phyloP scores from a whole-genome alignment of 2,329 filamentous ascomycete genomes.

The Ilyonectria robusta region DNA sequence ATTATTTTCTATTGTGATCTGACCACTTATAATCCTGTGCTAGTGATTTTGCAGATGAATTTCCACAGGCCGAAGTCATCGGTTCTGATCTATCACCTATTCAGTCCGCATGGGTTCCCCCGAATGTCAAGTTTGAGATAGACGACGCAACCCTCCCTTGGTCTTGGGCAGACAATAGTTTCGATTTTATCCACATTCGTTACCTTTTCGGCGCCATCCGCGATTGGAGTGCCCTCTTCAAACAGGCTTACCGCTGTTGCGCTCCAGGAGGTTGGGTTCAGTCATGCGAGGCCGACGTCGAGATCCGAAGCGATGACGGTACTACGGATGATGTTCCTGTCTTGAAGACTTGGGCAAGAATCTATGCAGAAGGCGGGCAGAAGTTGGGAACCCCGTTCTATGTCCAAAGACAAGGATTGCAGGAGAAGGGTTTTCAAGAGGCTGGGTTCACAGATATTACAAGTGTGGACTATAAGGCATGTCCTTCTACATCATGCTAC shows the following conservation, averaged over 20 bases:
- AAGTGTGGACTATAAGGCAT: constrained; percentile 39
- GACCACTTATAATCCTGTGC: background rate
- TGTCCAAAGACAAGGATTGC: constrained; percentile 15
- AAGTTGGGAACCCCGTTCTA: constrained; percentile 28
- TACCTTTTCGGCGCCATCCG: constrained; percentile 40
- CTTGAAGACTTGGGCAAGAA: constrained; percentile 19
- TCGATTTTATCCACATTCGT: constrained; percentile 39
- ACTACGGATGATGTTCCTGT: constrained; percentile 27
- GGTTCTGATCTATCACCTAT: constrained; percentile 42
- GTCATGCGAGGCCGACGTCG: constrained; percentile 35
- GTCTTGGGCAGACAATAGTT: constrained; percentile 34
- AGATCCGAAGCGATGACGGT: constrained; percentile 32
- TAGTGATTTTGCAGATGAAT: constrained; percentile 41
- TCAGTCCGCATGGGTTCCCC: constrained; percentile 39
- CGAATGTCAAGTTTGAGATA: constrained; percentile 40
- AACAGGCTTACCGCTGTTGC: constrained; percentile 40
- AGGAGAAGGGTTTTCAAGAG: constrained; percentile 20
- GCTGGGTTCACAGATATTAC: constrained; percentile 38
- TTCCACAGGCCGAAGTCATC: constrained; percentile 28
- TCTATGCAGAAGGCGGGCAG: constrained; percentile 39
- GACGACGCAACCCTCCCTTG: constrained; percentile 39
- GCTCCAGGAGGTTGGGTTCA: constrained; percentile 38
- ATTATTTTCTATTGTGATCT: too few species aligned
- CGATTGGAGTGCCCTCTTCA: constrained; percentile 36
- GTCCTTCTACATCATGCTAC: background rate